phyloP scores from a whole-genome alignment of 2,329 filamentous ascomycete species.

The Blastomyces emzantsi region DNA sequence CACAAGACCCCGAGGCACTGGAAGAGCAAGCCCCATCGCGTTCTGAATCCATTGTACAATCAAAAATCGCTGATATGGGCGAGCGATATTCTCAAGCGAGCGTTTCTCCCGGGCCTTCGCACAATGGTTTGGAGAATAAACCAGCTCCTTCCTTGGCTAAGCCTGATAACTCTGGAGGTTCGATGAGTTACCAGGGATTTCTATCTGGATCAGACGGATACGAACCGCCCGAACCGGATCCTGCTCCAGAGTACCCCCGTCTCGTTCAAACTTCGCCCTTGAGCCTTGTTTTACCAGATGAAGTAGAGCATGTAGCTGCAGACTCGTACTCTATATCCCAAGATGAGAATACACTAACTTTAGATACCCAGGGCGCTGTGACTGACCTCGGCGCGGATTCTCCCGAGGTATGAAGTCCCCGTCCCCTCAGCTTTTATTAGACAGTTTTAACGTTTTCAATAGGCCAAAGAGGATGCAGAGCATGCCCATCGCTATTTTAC shows the following conservation, averaged over 20 bases:
- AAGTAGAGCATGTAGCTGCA: constrained; percentile 22
- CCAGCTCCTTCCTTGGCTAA: constrained; percentile 9
- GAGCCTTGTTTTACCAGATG: constrained; percentile 33
- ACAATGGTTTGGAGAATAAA: constrained; percentile 11
- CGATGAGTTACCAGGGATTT: constrained; percentile 21
- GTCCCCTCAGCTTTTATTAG: background rate
- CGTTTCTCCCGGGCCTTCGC: background rate
- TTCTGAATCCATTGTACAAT: background rate
- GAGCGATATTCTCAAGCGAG: background rate
- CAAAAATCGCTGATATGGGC: background rate
- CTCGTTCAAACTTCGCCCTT: constrained; percentile 35
- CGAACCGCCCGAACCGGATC: constrained; percentile 44
- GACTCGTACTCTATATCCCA: constrained; percentile 19
- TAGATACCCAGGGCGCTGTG: constrained; percentile 23
- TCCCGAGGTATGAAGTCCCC: constrained; percentile 15
- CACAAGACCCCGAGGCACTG: background rate
- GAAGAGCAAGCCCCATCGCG: background rate
- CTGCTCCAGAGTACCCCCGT: constrained; percentile 21
- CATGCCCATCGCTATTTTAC: constrained; percentile 33
- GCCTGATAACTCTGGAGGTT: background rate
- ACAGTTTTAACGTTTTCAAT: constrained; percentile 22
- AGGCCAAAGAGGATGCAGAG: constrained; percentile 21
- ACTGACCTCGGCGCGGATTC: constrained; percentile 21
- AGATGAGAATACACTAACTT: constrained; percentile 27
- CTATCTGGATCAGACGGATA: constrained; percentile 44